Evolutionary conservation across 2,329 filamentous ascomycete genomes (phyloP), one percentile per base, ranked within the genome.

Genomic region (Pseudopyrenochaeta lycopersici): DNA sequence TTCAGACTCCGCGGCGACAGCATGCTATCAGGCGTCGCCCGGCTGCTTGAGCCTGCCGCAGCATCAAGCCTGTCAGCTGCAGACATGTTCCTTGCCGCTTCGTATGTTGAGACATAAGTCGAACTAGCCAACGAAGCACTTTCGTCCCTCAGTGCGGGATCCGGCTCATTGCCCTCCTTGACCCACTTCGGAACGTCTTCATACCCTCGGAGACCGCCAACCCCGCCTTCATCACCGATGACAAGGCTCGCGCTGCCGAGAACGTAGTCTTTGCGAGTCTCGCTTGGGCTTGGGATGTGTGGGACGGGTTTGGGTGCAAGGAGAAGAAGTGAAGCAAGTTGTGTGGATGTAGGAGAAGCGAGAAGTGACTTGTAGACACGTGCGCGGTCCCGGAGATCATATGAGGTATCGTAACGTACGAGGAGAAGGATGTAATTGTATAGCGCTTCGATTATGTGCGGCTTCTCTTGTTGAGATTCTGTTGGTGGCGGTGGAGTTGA

Each of bases 301-400:
- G 95, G 95, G 0, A 95, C 92, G 0, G 95, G 94, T 73, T 99
- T 99, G 0, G 95, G 93, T 0, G 95, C 95, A 1, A 98, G 84
- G 1, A 99, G 87, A 73, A 98, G 90, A 12, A 99, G 82, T 1
- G 90, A 92, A 2, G 95, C 95, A 14, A 99, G 85, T 73, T 98
- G 92, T 1, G 87, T 90, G 7, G 85, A 86, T 2, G 83, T 81
- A 1, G 93, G 91, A 4, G 90, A 87, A 3, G 87, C 84, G 1
- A 99, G 85, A 1, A 99, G 85, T 1, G 92, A 85, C 60, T 90
- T 92, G 79, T 96, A 98, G 56, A 97, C 85, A 29, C 95, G 88
- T 1, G 93, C 88, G 20, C 95, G 90, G 72, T 98, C 95, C 60
- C 95, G 91, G 2, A 99, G 86, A 70, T 98, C 93, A 76, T 96